phyloP scores from a whole-genome alignment of 306 rosid species.

The Sechiopsis laciniata region DNA sequence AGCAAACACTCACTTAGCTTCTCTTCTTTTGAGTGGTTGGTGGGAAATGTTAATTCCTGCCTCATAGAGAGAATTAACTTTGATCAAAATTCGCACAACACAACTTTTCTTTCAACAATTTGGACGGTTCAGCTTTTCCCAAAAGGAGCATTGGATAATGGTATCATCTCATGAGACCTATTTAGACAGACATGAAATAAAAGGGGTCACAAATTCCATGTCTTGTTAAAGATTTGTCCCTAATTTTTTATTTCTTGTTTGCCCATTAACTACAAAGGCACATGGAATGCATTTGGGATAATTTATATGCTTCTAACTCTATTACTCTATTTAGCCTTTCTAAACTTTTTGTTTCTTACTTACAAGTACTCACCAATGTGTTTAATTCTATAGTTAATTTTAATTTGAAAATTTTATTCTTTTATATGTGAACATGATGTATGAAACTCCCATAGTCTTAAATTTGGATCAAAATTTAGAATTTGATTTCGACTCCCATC shows the following conservation, averaged over 20 bases:
- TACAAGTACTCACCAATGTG: neutral
- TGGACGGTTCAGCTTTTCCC: constrained; percentile 23
- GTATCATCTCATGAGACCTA: neutral
- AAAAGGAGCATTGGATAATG: neutral
- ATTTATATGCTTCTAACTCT: neutral
- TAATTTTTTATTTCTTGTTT: constrained; percentile 6
- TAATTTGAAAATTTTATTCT: too few species aligned
- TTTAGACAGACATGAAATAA: neutral
- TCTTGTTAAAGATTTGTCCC: neutral
- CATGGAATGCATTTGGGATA: constrained; percentile 6
- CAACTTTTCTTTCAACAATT: constrained; percentile 15
- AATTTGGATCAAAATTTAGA: too few species aligned
- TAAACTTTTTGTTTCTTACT: neutral
- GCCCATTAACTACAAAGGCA: neutral
- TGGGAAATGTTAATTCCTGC: constrained; percentile 13
- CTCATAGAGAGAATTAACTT: constrained; percentile 13
- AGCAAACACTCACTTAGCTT: constrained; percentile 8
- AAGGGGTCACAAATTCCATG: neutral
- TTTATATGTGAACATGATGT: too few species aligned
- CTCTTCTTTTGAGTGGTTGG: constrained; percentile 20
- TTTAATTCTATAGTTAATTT: too few species aligned
- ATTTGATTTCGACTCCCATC: too few species aligned
- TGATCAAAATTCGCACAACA: neutral
- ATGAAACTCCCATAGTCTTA: too few species aligned
- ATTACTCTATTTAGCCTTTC: constrained; percentile 1